A percentile compares a stretch with the other conserved stretches of the same genome.
These are phyloP conservation scores for Calonectria multiphialidica DNA, from an alignment of 2,329 filamentous ascomycete genomes.

Conservation along the genomic window DNA sequence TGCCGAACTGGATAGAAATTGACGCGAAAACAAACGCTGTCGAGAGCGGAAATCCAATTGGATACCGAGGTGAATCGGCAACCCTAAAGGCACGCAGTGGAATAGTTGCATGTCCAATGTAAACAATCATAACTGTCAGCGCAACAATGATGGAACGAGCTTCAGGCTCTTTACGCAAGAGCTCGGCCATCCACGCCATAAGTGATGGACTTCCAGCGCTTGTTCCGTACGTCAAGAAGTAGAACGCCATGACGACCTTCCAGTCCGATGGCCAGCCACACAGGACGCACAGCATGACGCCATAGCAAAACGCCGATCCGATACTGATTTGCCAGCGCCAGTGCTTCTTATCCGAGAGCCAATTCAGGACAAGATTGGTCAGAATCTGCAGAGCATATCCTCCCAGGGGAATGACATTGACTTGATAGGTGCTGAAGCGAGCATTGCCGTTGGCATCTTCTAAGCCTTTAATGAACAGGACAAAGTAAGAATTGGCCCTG, in stretches of 20 bases:
- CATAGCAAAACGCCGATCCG: conserved; percentile 43
- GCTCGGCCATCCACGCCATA: conserved; percentile 52
- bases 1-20: conserved; percentile 46
- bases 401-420: conserved; percentile 47
- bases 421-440: conserved; percentile 47
- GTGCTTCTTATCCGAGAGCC: conserved; percentile 51
- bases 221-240: conserved; percentile 52
- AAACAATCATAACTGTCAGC: conserved; percentile 52
- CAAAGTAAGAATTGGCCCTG: conserved; percentile 48
- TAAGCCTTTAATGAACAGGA: conserved; percentile 48
- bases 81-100: conserved; percentile 52
- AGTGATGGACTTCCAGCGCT: conserved; percentile 48
- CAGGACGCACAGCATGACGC: conserved; percentile 48
- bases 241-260: conserved; percentile 49
- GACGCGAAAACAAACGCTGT: conserved; percentile 48
- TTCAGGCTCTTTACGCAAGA: conserved; percentile 51
- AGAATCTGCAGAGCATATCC: conserved; percentile 50
- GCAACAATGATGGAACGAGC: conserved; percentile 51
- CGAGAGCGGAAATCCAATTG: conserved; percentile 52
- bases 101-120: conserved; percentile 53
- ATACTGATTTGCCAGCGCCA: conserved; percentile 55
- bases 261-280: conserved; percentile 49
- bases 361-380: conserved; percentile 50
- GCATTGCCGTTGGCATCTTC: conserved; percentile 40
- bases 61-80: conserved; percentile 49